Evolutionary conservation across 2,329 filamentous ascomycete genomes (phyloP).

Genomic region (Thielaviopsis ethacetica): DNA sequence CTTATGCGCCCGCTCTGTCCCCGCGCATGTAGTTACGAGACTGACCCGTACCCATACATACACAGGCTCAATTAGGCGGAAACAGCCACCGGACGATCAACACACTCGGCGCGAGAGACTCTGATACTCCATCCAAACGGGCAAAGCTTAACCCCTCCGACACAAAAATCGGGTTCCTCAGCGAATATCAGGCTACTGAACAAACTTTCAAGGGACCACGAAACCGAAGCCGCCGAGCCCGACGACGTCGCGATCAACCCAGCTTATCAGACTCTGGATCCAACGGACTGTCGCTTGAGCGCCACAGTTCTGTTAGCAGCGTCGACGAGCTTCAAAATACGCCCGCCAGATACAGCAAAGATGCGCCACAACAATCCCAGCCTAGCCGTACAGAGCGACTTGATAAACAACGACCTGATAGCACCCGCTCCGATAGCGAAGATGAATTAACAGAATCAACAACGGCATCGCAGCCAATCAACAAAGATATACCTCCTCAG

Average conservation of each 20-base stretch:
- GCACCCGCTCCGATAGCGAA: not conserved
- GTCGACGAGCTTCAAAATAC: conserved; percentile 4
- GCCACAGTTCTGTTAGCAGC: not conserved
- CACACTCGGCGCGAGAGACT: not conserved
- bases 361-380: not conserved
- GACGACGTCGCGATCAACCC: not conserved
- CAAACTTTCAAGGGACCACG: not conserved
- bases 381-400: not conserved
- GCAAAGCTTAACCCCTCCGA: not conserved
- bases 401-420: not conserved
- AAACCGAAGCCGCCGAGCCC: not conserved
- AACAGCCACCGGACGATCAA: not conserved
- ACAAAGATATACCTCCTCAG: not conserved
- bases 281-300: not conserved
- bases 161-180: not conserved
- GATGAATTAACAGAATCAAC: conserved; percentile 2
- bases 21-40: not conserved
- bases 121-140: not conserved
- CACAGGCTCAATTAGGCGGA: not conserved
- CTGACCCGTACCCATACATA: not conserved
- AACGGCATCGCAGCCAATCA: not conserved
- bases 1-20: not conserved
- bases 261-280: not conserved
- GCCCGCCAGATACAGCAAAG: not conserved
- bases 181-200: not conserved